Evolutionary conservation across 306 rosid species (phyloP).

Genomic region (Corylus avellana): DNA sequence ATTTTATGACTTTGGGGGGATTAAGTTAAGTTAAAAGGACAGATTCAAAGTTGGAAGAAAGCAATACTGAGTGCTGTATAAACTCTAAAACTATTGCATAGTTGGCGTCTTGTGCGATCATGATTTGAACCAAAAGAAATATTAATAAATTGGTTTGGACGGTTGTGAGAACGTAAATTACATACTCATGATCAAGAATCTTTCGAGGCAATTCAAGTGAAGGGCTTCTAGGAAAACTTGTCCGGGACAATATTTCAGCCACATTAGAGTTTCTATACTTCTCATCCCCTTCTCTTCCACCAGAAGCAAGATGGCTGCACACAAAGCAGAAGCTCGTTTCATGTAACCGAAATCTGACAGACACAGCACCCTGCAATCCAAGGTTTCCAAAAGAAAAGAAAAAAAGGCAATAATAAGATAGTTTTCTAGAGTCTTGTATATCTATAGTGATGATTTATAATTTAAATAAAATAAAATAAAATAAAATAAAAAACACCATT

Average conservation of each 20-base stretch:
- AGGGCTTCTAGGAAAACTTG: slow-evolving; percentile 69
- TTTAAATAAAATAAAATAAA: no score
- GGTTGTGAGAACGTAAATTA: slow-evolving; percentile 28
- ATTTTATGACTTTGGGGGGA: slow-evolving; percentile 37
- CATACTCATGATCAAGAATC: slow-evolving; percentile 82
- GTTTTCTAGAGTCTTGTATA: slow-evolving; percentile 1
- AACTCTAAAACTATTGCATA: slow-evolving; percentile 21
- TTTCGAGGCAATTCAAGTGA: slow-evolving; percentile 65
- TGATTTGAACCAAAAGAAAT: slow-evolving; percentile 32
- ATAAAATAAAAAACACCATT: no score
- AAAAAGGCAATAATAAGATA: background rate
- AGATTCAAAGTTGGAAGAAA: slow-evolving; percentile 43
- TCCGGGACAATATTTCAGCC: slow-evolving; percentile 65
- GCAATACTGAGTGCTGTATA: slow-evolving; percentile 25
- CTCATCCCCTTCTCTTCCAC: slow-evolving; percentile 71
- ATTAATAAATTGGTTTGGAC: slow-evolving; percentile 30
- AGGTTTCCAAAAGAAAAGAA: slow-evolving; percentile 7
- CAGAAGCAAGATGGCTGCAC: slow-evolving; percentile 89
- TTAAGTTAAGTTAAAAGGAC: slow-evolving; percentile 31
- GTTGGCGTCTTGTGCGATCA: slow-evolving; percentile 29
- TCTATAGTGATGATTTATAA: no score
- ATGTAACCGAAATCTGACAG: slow-evolving; percentile 72
- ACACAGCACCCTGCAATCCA: slow-evolving; percentile 76
- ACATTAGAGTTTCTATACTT: slow-evolving; percentile 75
- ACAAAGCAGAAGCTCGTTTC: slow-evolving; percentile 88